Evolutionary conservation across 2,329 filamentous ascomycete species (phyloP).

Genomic region (Scedosporium boydii): DNA sequence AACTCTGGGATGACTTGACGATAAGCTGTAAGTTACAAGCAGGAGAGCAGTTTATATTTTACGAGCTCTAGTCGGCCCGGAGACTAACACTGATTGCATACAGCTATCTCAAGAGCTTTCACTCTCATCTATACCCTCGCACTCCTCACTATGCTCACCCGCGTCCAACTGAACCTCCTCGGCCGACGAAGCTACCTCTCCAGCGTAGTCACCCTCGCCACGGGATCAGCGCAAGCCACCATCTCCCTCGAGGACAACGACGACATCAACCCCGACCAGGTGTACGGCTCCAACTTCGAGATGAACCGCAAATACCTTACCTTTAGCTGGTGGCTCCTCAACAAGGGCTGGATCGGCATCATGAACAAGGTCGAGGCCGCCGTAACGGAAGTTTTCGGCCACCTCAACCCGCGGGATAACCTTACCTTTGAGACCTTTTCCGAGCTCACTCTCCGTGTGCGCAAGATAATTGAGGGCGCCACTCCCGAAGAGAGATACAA

Average conservation of each 20-base stretch:
- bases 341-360: constrained; percentile 78
- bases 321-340: constrained; percentile 96
- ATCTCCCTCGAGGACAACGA: constrained; percentile 92
- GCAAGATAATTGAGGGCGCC: constrained; percentile 71
- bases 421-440: constrained; percentile 73
- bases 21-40: constrained; percentile 66
- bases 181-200: constrained; percentile 92
- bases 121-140: constrained; percentile 87
- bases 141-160: constrained; percentile 81
- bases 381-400: constrained; percentile 83
- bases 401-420: constrained; percentile 79
- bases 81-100: constrained; percentile 4
- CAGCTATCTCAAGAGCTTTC: constrained; percentile 83
- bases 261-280: constrained; percentile 72
- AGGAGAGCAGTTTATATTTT: not conserved
- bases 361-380: constrained; percentile 75
- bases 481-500: constrained; percentile 28
- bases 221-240: constrained; percentile 59
- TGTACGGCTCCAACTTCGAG: constrained; percentile 88
- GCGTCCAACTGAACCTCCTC: constrained; percentile 93
- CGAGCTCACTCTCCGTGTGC: constrained; percentile 71
- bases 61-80: not conserved
- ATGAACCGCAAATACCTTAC: constrained; percentile 91
- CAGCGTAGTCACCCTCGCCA: constrained; percentile 84
- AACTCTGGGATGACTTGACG: constrained; percentile 95